Conservation (phyloP, 2,329 filamentous ascomycete genomes). For the Chrysoporthe austroafricana region DNA sequence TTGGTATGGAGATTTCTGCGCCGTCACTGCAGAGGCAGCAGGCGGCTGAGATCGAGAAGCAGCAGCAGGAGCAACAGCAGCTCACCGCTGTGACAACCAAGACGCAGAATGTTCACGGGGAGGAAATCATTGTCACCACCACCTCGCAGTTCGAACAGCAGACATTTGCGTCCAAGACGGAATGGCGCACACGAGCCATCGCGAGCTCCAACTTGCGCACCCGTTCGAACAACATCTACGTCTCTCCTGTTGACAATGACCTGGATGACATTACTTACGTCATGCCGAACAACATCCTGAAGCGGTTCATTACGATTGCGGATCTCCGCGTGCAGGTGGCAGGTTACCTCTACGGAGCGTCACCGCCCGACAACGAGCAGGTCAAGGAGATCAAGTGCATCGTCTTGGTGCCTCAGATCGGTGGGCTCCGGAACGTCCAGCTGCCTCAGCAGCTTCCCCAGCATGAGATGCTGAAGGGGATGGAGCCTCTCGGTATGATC, state of each 20-base stretch:
- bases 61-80: constrained; percentile 95
- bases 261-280: constrained; percentile 93
- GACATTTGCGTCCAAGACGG: constrained; percentile 97
- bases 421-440: constrained; percentile 88
- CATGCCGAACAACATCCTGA: constrained; percentile 98
- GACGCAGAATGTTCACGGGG: constrained; percentile 94
- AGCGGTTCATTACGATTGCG: constrained; percentile 96
- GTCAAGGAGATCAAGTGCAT: constrained; percentile 98
- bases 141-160: constrained; percentile 98
- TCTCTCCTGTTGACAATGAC: constrained; percentile 91
- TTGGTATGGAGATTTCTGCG: constrained; percentile 99
- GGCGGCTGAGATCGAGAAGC: constrained; percentile 98
- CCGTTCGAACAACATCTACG: constrained; percentile 96
- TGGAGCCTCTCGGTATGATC: constrained; percentile 93
- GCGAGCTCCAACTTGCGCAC: constrained; percentile 95
- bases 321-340: constrained; percentile 96
- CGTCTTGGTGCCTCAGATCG: constrained; percentile 96
- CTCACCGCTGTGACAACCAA: constrained; percentile 97
- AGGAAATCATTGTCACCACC: constrained; percentile 97
- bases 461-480: constrained; percentile 82
- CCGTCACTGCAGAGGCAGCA: constrained; percentile 98
- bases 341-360: constrained; percentile 91
- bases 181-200: constrained; percentile 96
- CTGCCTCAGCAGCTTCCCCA: constrained; percentile 87
- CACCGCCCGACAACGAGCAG: constrained; percentile 90